Evolutionary conservation across 108 stramenopile genomes (phyloP).

Genomic region (Cyclotella distinguenda): DNA sequence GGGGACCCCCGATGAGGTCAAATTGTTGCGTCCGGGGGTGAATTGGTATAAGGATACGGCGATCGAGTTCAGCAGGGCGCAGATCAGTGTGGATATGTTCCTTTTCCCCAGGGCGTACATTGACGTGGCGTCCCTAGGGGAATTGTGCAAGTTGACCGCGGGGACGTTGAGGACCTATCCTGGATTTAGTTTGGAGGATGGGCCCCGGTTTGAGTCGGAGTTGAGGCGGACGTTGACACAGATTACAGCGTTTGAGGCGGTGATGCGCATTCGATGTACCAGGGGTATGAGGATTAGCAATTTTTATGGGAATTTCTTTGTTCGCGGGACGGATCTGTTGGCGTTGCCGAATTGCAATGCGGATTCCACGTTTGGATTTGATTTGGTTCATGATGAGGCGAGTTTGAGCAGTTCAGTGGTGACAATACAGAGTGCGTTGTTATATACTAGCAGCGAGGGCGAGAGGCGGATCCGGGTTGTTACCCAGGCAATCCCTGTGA

Average conservation of each 20-base stretch:
- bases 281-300: conserved; percentile 92
- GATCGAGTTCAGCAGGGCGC: conserved; percentile 92
- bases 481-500: conserved; percentile 91
- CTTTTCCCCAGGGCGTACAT: conserved; percentile 87
- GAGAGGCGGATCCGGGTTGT: conserved; percentile 97
- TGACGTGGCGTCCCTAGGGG: conserved; percentile 89
- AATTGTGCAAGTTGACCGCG: conserved; percentile 86
- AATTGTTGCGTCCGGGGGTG: conserved; percentile 78
- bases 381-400: conserved; percentile 92
- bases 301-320: conserved; percentile 97
- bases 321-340: conserved; percentile 96
- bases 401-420: conserved; percentile 76
- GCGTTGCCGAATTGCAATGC: conserved; percentile 93
- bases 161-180: conserved; percentile 93
- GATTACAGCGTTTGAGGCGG: conserved; percentile 93
- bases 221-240: conserved; percentile 78
- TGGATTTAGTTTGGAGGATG: conserved; percentile 81
- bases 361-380: conserved; percentile 93
- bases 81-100: conserved; percentile 97
- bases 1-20: conserved; percentile 93
- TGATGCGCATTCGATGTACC: conserved; percentile 96
- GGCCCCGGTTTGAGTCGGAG: conserved; percentile 80
- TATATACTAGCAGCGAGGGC: conserved; percentile 95
- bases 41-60: conserved; percentile 95
- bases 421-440: conserved; percentile 92